phyloP scores from a whole-genome alignment of 179 eudicot species.

The Amaranthus tricolor region DNA sequence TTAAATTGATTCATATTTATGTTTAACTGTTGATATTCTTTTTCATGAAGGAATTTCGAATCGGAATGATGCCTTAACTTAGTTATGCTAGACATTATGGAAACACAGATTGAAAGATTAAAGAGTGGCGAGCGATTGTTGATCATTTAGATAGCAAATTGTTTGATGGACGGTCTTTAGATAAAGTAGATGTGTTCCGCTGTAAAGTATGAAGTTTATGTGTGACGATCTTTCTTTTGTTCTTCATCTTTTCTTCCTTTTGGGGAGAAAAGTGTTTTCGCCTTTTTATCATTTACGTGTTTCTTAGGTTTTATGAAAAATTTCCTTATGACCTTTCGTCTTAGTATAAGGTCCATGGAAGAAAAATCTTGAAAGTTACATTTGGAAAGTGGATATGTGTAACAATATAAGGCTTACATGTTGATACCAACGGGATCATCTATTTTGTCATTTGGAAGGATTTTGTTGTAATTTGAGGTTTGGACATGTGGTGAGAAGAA shows the following conservation, averaged over 20 bases:
- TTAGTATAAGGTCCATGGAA: conserved; percentile 18
- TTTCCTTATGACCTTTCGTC: not conserved
- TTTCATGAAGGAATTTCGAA: not conserved
- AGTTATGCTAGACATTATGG: conserved; percentile 1
- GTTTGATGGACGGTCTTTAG: conserved; percentile 16
- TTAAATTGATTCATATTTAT: not conserved
- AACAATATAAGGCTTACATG: conserved; percentile 13
- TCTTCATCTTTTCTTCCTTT: conserved; percentile 12
- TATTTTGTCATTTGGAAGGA: not conserved
- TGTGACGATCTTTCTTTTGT: conserved; percentile 1
- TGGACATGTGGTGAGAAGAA: conserved; percentile 22
- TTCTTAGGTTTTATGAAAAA: conserved; percentile 17
- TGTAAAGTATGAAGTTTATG: not conserved
- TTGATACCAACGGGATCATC: conserved; percentile 12
- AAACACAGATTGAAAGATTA: not conserved
- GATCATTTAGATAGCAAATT: not conserved
- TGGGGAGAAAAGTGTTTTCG: conserved; percentile 4
- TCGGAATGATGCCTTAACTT: not conserved
- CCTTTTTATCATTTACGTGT: not conserved
- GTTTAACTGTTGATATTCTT: conserved; percentile 1
- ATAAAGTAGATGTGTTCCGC: conserved; percentile 8
- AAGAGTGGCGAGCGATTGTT: conserved; percentile 13
- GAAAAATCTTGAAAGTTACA: conserved; percentile 25
- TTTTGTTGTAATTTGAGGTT: conserved; percentile 16
- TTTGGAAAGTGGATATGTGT: conserved; percentile 14